These are phyloP conservation scores for Marasmius tenuissimus DNA, from an alignment of 1,284 basidiomycete species.

Conservation along the genomic window DNA sequence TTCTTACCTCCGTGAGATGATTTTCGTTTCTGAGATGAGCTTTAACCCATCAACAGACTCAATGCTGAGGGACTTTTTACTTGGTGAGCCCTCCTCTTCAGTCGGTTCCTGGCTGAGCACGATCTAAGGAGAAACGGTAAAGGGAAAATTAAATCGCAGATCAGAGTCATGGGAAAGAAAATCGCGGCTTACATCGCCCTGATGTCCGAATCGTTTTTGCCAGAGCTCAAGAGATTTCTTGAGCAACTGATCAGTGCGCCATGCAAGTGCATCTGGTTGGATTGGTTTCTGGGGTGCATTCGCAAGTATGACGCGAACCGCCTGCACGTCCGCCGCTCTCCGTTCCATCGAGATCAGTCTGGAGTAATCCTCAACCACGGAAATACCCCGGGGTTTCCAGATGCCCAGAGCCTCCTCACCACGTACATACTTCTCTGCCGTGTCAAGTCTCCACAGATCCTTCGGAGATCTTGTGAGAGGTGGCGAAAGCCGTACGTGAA, in stretches of 20 bases:
- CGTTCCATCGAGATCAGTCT: slow-evolving; percentile 69
- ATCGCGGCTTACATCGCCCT: slow-evolving; percentile 58
- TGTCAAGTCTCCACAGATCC: slow-evolving; percentile 95
- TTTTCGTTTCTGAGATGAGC: slow-evolving; percentile 69
- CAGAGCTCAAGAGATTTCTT: slow-evolving; percentile 72
- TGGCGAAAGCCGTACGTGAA: slow-evolving; percentile 79
- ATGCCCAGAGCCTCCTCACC: slow-evolving; percentile 83
- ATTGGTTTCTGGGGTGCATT: slow-evolving; percentile 49
- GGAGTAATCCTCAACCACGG: slow-evolving; percentile 84
- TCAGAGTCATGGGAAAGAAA: slow-evolving; percentile 1
- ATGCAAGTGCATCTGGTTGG: slow-evolving; percentile 54
- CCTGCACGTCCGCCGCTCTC: slow-evolving; percentile 86
- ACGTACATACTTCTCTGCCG: slow-evolving; percentile 88
- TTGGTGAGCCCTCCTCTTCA: slow-evolving; percentile 49
- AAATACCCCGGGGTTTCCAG: slow-evolving; percentile 89
- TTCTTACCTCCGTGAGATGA: slow-evolving; percentile 68
- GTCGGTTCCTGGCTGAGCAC: slow-evolving; percentile 69
- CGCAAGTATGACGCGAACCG: slow-evolving; percentile 76
- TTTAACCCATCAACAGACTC: slow-evolving; percentile 56
- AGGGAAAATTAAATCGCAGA: neutral
- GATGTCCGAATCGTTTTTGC: slow-evolving; percentile 80
- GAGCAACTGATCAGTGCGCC: slow-evolving; percentile 65
- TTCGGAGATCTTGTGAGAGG: slow-evolving; percentile 83
- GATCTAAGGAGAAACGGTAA: slow-evolving; percentile 48
- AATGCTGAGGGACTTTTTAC: slow-evolving; percentile 40